These are phyloP conservation scores for Daldinia grandis DNA, from an alignment of 495 filamentous ascomycete genomes.

Conservation along the genomic window DNA sequence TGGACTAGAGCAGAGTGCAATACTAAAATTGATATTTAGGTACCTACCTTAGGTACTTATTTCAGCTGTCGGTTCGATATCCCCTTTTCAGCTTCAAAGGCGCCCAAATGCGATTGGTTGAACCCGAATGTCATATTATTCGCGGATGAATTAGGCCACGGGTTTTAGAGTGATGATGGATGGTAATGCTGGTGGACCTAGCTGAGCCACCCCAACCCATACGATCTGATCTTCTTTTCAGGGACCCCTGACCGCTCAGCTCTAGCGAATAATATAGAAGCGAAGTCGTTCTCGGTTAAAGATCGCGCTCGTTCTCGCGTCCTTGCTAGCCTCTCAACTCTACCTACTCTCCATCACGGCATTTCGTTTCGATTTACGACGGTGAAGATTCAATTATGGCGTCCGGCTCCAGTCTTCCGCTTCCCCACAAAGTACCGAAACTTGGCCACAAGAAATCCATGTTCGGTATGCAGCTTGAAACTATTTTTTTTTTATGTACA, in stretches of 20 bases:
- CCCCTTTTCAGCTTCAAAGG: too few species aligned
- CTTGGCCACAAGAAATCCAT: constrained; percentile 37
- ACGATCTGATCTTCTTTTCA: background rate
- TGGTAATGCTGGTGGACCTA: background rate
- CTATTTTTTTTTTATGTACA: background rate
- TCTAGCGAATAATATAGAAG: background rate
- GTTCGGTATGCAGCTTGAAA: constrained; percentile 27
- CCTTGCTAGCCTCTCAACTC: background rate
- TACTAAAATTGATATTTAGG: background rate
- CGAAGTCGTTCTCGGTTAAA: constrained; percentile 5
- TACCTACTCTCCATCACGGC: background rate
- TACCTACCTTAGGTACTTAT: too few species aligned
- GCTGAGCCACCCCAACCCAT: background rate
- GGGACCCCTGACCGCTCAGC: background rate
- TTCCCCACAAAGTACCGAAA: constrained; percentile 16
- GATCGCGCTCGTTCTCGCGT: constrained; percentile 4
- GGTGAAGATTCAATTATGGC: constrained; percentile 13
- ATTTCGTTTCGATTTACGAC: background rate
- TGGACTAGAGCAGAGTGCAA: background rate
- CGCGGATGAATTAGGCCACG: background rate
- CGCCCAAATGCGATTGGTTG: too few species aligned
- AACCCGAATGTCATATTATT: too few species aligned
- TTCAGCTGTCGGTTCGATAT: too few species aligned
- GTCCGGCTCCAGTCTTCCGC: constrained; percentile 9
- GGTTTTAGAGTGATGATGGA: background rate